Conservation (phyloP, 2,329 filamentous ascomycete species). For the Pseudohalonectria lignicola region DNA sequence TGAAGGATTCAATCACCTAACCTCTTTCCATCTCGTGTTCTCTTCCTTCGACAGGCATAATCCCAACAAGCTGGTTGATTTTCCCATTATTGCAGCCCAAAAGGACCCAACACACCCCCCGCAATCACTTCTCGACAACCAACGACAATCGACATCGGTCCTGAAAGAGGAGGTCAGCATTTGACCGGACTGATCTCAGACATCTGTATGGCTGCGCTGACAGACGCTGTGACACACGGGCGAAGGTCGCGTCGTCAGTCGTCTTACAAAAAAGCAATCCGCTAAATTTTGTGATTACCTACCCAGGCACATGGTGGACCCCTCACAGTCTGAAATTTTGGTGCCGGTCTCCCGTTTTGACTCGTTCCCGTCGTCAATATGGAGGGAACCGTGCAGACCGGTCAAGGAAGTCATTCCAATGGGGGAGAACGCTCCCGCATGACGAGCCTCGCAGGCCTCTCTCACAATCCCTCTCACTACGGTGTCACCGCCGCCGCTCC, state of each 20-base stretch:
- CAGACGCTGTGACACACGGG: not conserved
- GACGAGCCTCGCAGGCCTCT: too few relatives aligned
- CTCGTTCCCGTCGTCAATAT: not conserved
- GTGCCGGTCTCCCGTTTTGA: too few relatives aligned
- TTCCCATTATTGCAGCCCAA: not conserved
- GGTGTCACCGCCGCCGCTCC: constrained; percentile 4
- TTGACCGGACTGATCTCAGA: too few relatives aligned
- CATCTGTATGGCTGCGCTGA: not conserved
- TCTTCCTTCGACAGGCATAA: not conserved
- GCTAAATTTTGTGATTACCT: too few relatives aligned
- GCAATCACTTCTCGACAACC: not conserved
- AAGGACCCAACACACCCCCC: not conserved
- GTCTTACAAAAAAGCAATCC: too few relatives aligned
- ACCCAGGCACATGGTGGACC: not conserved
- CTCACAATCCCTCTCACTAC: not conserved
- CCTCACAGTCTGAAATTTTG: too few relatives aligned
- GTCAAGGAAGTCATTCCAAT: not conserved
- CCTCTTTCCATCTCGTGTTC: not conserved
- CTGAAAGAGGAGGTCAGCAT: too few relatives aligned
- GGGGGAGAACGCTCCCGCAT: constrained; percentile 8
- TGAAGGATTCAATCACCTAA: too few relatives aligned
- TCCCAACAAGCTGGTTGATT: not conserved
- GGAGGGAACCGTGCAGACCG: not conserved
- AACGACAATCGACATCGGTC: too few relatives aligned
- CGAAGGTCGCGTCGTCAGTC: not conserved